Conservation (phyloP, 1,284 basidiomycete genomes). For the Anthracocystis setariae region DNA sequence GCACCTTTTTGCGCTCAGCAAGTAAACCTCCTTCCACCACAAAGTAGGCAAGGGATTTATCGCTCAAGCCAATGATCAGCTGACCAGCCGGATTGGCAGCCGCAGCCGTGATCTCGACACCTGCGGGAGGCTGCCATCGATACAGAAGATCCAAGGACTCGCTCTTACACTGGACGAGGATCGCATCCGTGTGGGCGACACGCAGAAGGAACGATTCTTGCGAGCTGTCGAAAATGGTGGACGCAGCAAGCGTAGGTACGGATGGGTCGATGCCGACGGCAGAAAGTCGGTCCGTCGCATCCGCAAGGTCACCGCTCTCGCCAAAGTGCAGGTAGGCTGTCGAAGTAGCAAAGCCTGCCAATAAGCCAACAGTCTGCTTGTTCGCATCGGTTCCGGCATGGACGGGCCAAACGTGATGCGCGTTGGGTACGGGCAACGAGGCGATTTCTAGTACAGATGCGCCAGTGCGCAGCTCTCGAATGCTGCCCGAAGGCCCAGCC, state of each 20-base stretch:
- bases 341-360: constrained; percentile 27
- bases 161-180: constrained; percentile 16
- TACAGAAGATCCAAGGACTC: constrained; percentile 4
- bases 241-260: constrained; percentile 19
- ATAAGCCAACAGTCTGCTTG: constrained; percentile 24
- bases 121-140: constrained; percentile 20
- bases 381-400: constrained; percentile 11
- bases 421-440: constrained; percentile 26
- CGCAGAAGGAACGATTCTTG: constrained; percentile 12
- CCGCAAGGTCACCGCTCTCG: constrained; percentile 25
- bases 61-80: constrained; percentile 75
- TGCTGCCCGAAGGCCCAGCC: constrained; percentile 79
- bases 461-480: constrained; percentile 85
- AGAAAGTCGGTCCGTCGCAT: constrained; percentile 26
- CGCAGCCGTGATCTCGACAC: constrained; percentile 29
- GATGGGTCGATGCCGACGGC: constrained; percentile 10
- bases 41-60: constrained; percentile 73
- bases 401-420: constrained; percentile 31
- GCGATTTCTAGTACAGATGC: constrained; percentile 79
- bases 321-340: constrained; percentile 33
- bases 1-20: constrained; percentile 2
- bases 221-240: constrained; percentile 5
- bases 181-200: constrained; percentile 11
- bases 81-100: constrained; percentile 74
- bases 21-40: constrained; percentile 70